Base-by-base conservation (phyloP, 257 asterid species). In the Penstemon davidsonii region DNA sequence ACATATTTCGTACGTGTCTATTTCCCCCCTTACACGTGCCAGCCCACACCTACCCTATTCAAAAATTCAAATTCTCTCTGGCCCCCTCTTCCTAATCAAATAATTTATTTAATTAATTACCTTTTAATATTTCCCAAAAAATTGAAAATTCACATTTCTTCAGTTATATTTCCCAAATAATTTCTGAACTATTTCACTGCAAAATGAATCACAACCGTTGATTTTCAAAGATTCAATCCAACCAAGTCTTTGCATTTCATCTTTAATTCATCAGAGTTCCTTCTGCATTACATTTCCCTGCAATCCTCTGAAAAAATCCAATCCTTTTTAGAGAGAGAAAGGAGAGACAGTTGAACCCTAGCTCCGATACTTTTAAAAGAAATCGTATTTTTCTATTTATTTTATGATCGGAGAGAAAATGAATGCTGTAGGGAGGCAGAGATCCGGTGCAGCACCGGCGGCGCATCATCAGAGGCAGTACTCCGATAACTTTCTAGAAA, bases 341-440 rank as follows among this genome's bases (percentile, higher is more conserved):
- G 33, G 63, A 55, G 18, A 9, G 38, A 47, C 37, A 61, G n/a
- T 42, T 54, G 49, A 45, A 10, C 40, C 13, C 55, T 43, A 18
- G 67, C 13, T 25, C 33, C 33, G 33, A 25, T 25, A 1, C 33
- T 25, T 25, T 25, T 1, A 25, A 25, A 1, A 25, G 33, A 25
- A 25, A 25, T 37, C 8, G 8, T 19, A 64, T 37, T 62, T 66
- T 56, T 19, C 11, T 5, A 4, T 8, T 8, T 70, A 6, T 42
- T 66, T 25, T 57, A 51, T 50, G 50, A 66, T 46, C 64, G 77
- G 69, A 73, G 70, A 76, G 74, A 62, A 71, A 76, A 92, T 91
- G 97, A 91, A 89, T 83, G 96, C 95, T 36, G 81, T 86, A 53
- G 96, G 97, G 43, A 77, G 93, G 76, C 99, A 91, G 74, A 94